phyloP scores from a whole-genome alignment of 495 filamentous ascomycete species.

The Neohortaea acidophila region DNA sequence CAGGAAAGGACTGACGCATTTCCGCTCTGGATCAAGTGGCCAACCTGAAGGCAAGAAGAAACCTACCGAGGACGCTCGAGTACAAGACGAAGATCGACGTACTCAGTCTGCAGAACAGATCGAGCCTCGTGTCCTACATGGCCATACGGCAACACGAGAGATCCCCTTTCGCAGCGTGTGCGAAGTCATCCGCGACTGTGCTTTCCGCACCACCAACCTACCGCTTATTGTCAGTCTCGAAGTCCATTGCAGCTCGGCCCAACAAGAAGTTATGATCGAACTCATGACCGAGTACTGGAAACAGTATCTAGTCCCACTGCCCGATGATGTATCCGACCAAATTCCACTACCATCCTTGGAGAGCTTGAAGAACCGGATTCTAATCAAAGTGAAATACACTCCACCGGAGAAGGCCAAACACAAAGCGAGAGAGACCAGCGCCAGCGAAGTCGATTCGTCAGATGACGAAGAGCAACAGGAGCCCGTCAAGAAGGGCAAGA shows the following conservation, averaged over 20 bases:
- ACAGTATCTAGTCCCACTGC: slow-evolving; percentile 47
- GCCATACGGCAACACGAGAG: slow-evolving; percentile 78
- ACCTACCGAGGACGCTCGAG: neutral
- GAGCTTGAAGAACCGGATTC: slow-evolving; percentile 57
- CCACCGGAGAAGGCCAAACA: slow-evolving; percentile 24
- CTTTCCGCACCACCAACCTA: slow-evolving; percentile 57
- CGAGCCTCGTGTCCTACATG: slow-evolving; percentile 78
- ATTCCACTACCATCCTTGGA: slow-evolving; percentile 46
- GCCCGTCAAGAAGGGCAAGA: slow-evolving; percentile 45
- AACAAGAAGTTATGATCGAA: slow-evolving; percentile 77
- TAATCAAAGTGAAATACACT: slow-evolving; percentile 78
- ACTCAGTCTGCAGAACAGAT: too few relatives aligned
- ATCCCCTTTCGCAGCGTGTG: slow-evolving; percentile 76
- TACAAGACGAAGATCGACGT: too few relatives aligned
- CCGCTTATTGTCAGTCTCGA: slow-evolving; percentile 84
- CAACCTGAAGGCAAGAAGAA: too few relatives aligned
- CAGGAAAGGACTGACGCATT: slow-evolving; percentile 10
- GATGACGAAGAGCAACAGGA: slow-evolving; percentile 8
- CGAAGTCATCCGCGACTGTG: slow-evolving; percentile 57
- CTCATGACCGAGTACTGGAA: slow-evolving; percentile 74
- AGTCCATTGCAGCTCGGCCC: slow-evolving; percentile 60
- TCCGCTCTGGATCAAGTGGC: slow-evolving; percentile 1
- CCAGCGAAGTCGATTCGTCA: slow-evolving; percentile 1
- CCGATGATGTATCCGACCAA: slow-evolving; percentile 34
- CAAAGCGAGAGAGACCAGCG: neutral